These are phyloP conservation scores for Trifolium subterraneum DNA, from an alignment of 306 rosid species.

Conservation along the genomic window DNA sequence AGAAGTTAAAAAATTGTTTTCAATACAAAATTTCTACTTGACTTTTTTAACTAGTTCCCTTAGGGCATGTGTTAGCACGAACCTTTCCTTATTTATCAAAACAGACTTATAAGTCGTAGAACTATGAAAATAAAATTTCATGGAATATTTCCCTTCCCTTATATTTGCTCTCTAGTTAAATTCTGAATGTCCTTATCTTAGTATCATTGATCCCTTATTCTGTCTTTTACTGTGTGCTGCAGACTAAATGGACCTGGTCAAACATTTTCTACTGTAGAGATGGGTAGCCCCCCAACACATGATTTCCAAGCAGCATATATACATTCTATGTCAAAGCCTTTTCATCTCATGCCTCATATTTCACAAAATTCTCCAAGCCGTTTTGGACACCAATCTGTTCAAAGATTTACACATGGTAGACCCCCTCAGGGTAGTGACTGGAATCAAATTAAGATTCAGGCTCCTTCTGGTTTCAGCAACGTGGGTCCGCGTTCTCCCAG, in stretches of 20 bases:
- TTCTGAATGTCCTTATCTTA: slow-evolving; percentile 28
- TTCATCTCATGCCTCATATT: slow-evolving; percentile 73
- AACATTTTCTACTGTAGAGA: slow-evolving; percentile 66
- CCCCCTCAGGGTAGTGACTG: slow-evolving; percentile 68
- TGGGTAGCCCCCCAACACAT: slow-evolving; percentile 72
- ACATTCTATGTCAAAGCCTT: slow-evolving; percentile 67
- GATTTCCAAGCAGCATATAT: slow-evolving; percentile 63
- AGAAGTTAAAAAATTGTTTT: too few relatives aligned
- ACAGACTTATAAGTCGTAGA: not conserved
- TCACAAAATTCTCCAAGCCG: slow-evolving; percentile 90
- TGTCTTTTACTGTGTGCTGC: slow-evolving; percentile 42
- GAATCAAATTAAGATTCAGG: slow-evolving; percentile 78
- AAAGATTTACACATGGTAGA: slow-evolving; percentile 73
- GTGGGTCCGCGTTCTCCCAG: slow-evolving; percentile 84
- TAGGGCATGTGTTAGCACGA: too few relatives aligned
- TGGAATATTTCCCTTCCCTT: slow-evolving; percentile 28
- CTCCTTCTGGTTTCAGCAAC: slow-evolving; percentile 66
- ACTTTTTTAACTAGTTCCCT: too few relatives aligned
- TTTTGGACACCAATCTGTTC: slow-evolving; percentile 83
- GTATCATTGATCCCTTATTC: slow-evolving; percentile 22
- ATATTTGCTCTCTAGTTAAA: slow-evolving; percentile 23
- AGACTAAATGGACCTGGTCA: slow-evolving; percentile 79
- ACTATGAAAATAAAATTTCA: not conserved
- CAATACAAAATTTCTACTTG: too few relatives aligned
- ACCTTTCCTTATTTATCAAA: not conserved